A percentile compares a stretch with the other conserved stretches of the same genome.
Evolutionary conservation across 805 yeast genomes (phyloP).

Genomic region (Priceomyces carsonii): DNA sequence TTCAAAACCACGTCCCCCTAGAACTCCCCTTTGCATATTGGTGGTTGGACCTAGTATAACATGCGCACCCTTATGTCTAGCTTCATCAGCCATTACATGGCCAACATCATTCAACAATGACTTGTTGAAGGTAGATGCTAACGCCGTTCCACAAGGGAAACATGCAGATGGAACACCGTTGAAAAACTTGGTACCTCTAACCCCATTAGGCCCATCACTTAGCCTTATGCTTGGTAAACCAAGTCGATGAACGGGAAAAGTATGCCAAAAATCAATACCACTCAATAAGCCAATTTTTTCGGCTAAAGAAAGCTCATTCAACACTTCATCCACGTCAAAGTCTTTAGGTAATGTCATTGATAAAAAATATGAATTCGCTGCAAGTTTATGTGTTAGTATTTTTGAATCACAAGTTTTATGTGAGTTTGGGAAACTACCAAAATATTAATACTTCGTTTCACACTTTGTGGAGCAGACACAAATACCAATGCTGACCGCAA

Average conservation of each 20-base stretch:
- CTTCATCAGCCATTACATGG: slow-evolving; percentile 32
- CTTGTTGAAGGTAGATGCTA: slow-evolving; percentile 32
- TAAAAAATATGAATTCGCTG: too few relatives aligned
- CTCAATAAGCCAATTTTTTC: slow-evolving; percentile 26
- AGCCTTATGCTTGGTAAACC: slow-evolving; percentile 49
- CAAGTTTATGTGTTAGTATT: too few relatives aligned
- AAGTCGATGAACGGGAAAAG: slow-evolving; percentile 37
- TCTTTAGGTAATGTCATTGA: too few relatives aligned
- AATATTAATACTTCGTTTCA: too few relatives aligned
- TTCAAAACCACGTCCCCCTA: slow-evolving; percentile 37
- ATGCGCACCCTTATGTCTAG: slow-evolving; percentile 30
- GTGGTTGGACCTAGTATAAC: slow-evolving; percentile 34
- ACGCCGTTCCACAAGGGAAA: slow-evolving; percentile 36
- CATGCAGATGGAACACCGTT: slow-evolving; percentile 30
- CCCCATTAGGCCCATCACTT: slow-evolving; percentile 36
- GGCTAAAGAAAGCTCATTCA: slow-evolving; percentile 23
- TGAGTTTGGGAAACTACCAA: too few relatives aligned
- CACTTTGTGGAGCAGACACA: too few relatives aligned
- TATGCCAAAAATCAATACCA: slow-evolving; percentile 54
- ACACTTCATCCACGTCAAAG: slow-evolving; percentile 14
- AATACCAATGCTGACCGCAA: too few relatives aligned
- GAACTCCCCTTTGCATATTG: slow-evolving; percentile 34
- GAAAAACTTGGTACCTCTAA: slow-evolving; percentile 31
- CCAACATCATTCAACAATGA: slow-evolving; percentile 28
- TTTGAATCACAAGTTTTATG: too few relatives aligned